Evolutionary conservation across 78 protist genomes (phyloP).

Genomic region (Dictyostelium intermedium): DNA sequence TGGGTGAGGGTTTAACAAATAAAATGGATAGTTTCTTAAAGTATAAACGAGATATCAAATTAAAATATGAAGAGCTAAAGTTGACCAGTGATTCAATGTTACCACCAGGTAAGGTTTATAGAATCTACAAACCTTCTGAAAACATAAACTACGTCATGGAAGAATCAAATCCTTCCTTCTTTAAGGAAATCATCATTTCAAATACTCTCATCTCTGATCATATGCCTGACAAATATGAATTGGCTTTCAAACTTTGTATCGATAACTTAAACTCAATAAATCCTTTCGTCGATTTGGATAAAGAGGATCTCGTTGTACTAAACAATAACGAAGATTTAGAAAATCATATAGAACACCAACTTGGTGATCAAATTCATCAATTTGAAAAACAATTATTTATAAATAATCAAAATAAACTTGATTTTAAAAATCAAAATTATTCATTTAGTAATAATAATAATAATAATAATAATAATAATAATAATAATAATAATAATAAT

Average conservation of each 20-base stretch:
- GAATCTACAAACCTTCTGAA: constrained; percentile 59
- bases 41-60: constrained; percentile 28
- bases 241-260: constrained; percentile 9
- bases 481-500: background rate
- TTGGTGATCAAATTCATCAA: background rate
- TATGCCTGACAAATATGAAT: constrained; percentile 78
- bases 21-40: constrained; percentile 38
- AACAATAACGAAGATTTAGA: background rate
- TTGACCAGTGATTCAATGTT: constrained; percentile 19
- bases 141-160: constrained; percentile 51
- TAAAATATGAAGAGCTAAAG: background rate
- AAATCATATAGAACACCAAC: background rate
- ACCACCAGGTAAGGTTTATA: constrained; percentile 72
- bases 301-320: background rate
- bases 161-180: constrained; percentile 70
- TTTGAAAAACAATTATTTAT: background rate
- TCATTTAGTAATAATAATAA: background rate
- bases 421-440: background rate
- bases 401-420: background rate
- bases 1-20: constrained; percentile 55
- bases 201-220: constrained; percentile 68
- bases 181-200: constrained; percentile 73
- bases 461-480: background rate
- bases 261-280: background rate
- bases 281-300: background rate